Percentiles rank a stretch among this genome's conserved stretches.
Conservation (phyloP, 192 early-diverging fungal genomes). For the Coemansia reversa region DNA sequence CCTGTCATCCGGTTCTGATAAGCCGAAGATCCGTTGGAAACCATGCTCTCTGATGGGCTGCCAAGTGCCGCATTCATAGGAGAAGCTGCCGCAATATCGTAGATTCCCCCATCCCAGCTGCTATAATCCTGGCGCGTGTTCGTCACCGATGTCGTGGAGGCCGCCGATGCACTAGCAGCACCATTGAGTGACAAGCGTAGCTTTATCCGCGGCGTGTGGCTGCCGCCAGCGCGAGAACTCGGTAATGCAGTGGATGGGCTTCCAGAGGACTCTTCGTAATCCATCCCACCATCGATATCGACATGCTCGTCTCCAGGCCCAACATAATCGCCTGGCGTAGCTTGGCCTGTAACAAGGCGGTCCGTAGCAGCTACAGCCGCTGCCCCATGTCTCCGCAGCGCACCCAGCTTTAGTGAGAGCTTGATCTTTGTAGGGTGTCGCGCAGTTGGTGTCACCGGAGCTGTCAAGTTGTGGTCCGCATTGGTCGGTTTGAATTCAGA, state of each 20-base stretch:
- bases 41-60: constrained; percentile 24
- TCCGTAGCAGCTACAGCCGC: constrained; percentile 1
- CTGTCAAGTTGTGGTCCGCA: too few species aligned
- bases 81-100: constrained; percentile 5
- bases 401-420: constrained; percentile 46
- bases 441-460: constrained; percentile 1
- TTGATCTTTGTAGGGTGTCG: constrained; percentile 29
- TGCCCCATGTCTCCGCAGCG: constrained; percentile 13
- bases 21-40: constrained; percentile 11
- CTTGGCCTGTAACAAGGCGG: not conserved
- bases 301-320: constrained; percentile 15
- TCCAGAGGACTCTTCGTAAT: constrained; percentile 1
- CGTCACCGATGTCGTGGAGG: not conserved
- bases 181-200: constrained; percentile 42
- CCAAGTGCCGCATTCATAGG: constrained; percentile 11
- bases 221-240: constrained; percentile 1
- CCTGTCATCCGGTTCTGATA: constrained; percentile 4
- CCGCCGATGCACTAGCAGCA: not conserved
- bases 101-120: constrained; percentile 6
- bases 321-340: constrained; percentile 4
- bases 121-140: constrained; percentile 2
- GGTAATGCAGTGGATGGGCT: not conserved
- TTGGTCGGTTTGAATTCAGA: too few species aligned
- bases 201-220: constrained; percentile 34
- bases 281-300: constrained; percentile 21